phyloP scores from a whole-genome alignment of 352 stramenopile genomes.

The Phytopythium oedochilum region DNA sequence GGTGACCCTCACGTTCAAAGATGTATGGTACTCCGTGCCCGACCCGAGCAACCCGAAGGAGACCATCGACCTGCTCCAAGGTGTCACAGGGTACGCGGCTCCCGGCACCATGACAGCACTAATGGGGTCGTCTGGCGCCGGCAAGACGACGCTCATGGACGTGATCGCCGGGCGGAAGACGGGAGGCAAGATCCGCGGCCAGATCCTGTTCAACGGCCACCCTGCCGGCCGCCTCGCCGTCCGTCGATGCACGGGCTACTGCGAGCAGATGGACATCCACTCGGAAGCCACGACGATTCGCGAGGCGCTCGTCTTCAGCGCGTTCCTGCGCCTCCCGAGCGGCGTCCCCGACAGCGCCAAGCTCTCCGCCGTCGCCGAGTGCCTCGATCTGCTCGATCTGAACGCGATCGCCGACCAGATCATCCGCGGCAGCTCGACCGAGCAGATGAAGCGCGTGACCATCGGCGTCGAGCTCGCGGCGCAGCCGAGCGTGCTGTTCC shows the following conservation, averaged over 20 bases:
- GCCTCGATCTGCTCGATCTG: slow-evolving; percentile 33
- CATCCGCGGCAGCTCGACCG: slow-evolving; percentile 17
- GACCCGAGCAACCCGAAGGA: slow-evolving; percentile 18
- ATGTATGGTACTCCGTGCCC: slow-evolving; percentile 38
- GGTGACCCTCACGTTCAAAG: slow-evolving; percentile 28
- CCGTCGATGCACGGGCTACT: slow-evolving; percentile 39
- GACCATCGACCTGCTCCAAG: slow-evolving; percentile 64
- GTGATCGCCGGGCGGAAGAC: slow-evolving; percentile 88
- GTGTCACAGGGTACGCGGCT: slow-evolving; percentile 41
- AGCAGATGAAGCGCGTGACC: slow-evolving; percentile 41
- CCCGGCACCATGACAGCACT: slow-evolving; percentile 53
- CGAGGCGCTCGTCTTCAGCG: slow-evolving; percentile 87
- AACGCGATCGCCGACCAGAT: slow-evolving; percentile 26
- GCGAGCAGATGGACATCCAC: slow-evolving; percentile 82
- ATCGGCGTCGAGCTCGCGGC: slow-evolving; percentile 60
- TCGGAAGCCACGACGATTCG: slow-evolving; percentile 79
- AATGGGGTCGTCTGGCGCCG: slow-evolving; percentile 56
- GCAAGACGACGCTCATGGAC: slow-evolving; percentile 86
- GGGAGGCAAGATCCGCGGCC: slow-evolving; percentile 46
- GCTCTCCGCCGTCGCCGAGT: slow-evolving; percentile 28
- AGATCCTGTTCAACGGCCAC: slow-evolving; percentile 44
- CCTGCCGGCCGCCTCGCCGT: slow-evolving; percentile 24
- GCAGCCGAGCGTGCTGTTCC: slow-evolving; percentile 69
- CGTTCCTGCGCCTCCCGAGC: slow-evolving; percentile 53
- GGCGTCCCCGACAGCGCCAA: slow-evolving; percentile 24